These are phyloP conservation scores for Penicillium ochrochloron DNA, from an alignment of 495 filamentous ascomycete species.

Conservation along the genomic window DNA sequence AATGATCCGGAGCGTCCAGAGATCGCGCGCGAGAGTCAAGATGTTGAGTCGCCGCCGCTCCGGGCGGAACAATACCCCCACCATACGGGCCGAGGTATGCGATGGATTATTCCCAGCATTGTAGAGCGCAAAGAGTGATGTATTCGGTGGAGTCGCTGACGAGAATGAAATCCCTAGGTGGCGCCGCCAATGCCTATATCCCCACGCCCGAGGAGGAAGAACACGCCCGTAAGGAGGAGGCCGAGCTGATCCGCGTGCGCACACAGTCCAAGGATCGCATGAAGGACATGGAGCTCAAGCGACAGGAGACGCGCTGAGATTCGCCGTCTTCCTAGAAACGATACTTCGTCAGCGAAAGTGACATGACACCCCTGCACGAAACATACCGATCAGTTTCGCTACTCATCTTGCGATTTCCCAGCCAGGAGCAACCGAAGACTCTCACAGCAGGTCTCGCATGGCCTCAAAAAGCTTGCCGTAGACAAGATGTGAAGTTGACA, in stretches of 20 bases:
- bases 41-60: conserved; percentile 67
- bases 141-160: conserved; percentile 2
- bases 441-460: not conserved
- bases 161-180: conserved; percentile 33
- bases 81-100: conserved; percentile 52
- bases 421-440: not conserved
- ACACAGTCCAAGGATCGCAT: conserved; percentile 45
- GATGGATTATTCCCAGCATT: not conserved
- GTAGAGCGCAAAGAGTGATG: not conserved
- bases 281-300: conserved; percentile 40
- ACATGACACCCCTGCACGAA: not conserved
- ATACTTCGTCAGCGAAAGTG: not conserved
- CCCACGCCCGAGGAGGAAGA: conserved; percentile 46
- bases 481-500: conserved; percentile 27
- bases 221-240: conserved; percentile 37
- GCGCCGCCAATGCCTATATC: conserved; percentile 50
- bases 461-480: not conserved
- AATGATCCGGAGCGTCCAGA: conserved; percentile 65
- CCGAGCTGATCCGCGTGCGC: conserved; percentile 42
- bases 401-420: not conserved
- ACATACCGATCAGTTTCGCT: not conserved
- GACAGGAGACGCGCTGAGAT: conserved; percentile 32
- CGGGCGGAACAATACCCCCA: conserved; percentile 48
- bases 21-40: conserved; percentile 77
- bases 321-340: conserved; percentile 21